Conservation (phyloP, 1,284 basidiomycete species). For the Pulveroboletus sp. region DNA sequence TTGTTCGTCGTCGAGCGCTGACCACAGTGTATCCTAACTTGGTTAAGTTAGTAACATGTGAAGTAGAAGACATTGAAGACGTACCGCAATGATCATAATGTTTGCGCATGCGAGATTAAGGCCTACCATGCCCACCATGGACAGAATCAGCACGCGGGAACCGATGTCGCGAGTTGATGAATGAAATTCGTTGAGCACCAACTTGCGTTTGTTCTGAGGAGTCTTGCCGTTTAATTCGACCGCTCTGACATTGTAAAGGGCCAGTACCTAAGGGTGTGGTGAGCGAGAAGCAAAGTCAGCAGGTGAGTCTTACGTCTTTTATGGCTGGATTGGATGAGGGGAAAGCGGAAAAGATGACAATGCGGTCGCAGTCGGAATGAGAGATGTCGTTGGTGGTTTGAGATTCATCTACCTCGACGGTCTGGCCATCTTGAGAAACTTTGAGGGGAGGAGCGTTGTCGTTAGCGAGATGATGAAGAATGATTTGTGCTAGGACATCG, state of each 20-base stretch:
- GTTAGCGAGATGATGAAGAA: not conserved
- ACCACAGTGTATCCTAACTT: constrained; percentile 21
- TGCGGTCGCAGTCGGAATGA: not conserved
- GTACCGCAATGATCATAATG: constrained; percentile 22
- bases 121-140: constrained; percentile 16
- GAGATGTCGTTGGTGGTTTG: too few species aligned
- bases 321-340: constrained; percentile 13
- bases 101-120: constrained; percentile 28
- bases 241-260: not conserved
- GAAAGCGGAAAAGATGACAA: constrained; percentile 26
- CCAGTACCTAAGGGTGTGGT: not conserved
- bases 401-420: not conserved
- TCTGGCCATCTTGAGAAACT: not conserved
- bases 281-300: too few species aligned
- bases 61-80: not conserved
- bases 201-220: not conserved
- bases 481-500: not conserved
- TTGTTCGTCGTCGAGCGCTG: constrained; percentile 13
- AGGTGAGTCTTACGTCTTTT: not conserved
- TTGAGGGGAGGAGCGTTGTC: not conserved
- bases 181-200: constrained; percentile 1
- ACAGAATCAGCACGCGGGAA: constrained; percentile 20
- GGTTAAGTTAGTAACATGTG: too few species aligned
- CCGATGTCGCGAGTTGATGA: not conserved
- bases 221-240: constrained; percentile 15